Percentiles rank a stretch among this genome's conserved stretches.
These are phyloP conservation scores for Larix kaempferi DNA, from an alignment of 75 land plant species.

Conservation along the genomic window DNA sequence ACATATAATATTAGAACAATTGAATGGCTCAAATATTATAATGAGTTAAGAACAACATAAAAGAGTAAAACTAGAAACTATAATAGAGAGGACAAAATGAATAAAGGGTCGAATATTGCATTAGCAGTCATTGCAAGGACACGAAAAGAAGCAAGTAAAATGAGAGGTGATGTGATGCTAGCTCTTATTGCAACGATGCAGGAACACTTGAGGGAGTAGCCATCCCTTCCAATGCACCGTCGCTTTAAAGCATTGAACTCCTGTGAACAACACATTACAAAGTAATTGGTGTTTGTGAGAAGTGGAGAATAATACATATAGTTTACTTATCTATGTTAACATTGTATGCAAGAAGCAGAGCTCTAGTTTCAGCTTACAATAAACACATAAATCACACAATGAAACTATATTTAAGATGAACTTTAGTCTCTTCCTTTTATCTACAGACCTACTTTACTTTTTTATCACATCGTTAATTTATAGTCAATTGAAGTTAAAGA, in stretches of 20 bases:
- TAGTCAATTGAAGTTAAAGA: neutral
- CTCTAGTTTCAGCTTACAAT: neutral
- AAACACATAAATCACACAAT: neutral
- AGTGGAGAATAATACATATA: neutral
- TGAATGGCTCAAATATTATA: no score
- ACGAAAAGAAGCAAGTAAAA: constrained; percentile 3
- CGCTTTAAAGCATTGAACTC: constrained; percentile 75
- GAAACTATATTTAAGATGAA: neutral
- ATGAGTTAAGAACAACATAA: neutral
- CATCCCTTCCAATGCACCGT: constrained; percentile 50
- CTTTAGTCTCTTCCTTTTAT: neutral
- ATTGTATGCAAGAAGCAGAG: neutral
- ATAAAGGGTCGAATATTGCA: neutral
- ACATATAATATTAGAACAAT: no score
- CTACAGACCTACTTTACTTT: neutral
- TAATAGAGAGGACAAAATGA: neutral
- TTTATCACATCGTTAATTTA: neutral
- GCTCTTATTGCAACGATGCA: constrained; percentile 59
- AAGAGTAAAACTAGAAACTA: neutral
- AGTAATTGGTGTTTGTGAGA: neutral
- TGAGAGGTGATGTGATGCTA: neutral
- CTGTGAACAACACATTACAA: constrained; percentile 23
- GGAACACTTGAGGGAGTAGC: constrained; percentile 42
- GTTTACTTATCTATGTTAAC: neutral
- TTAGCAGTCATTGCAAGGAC: neutral